A percentile compares a stretch with the other conserved stretches of the same genome.
These are phyloP conservation scores for Biscogniauxia sp. DNA, from an alignment of 2,329 filamentous ascomycete species.

Conservation along the genomic window DNA sequence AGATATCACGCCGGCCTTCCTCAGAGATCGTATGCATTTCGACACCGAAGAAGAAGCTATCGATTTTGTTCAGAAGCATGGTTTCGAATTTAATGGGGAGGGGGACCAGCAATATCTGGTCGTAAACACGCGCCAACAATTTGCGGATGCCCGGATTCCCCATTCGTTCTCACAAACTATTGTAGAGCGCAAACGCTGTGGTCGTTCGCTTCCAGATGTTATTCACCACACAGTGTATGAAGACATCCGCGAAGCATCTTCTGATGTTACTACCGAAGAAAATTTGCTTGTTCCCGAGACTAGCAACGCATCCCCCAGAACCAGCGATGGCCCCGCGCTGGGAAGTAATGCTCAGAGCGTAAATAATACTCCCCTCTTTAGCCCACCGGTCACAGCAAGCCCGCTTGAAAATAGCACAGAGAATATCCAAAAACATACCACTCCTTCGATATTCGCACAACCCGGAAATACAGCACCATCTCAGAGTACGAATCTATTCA, in stretches of 20 bases:
- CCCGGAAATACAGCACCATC: not conserved
- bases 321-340: not conserved
- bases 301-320: conserved; percentile 6
- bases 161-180: conserved; percentile 56
- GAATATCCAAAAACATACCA: not conserved
- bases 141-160: conserved; percentile 49
- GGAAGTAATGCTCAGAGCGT: conserved; percentile 15
- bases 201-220: conserved; percentile 49
- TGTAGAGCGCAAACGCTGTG: conserved; percentile 60
- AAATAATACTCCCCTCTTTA: conserved; percentile 8
- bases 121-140: conserved; percentile 41
- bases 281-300: conserved; percentile 29
- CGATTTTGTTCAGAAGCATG: conserved; percentile 59
- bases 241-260: conserved; percentile 7
- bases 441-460: not conserved
- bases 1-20: conserved; percentile 55
- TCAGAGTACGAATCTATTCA: not conserved
- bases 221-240: conserved; percentile 55
- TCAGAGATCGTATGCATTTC: conserved; percentile 62
- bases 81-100: conserved; percentile 49
- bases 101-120: conserved; percentile 40
- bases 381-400: conserved; percentile 1
- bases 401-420: conserved; percentile 4
- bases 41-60: conserved; percentile 67
- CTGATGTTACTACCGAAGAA: conserved; percentile 11